Percentiles rank a stretch among this genome's conserved stretches.
These are phyloP conservation scores for Ophiostoma sp. DNA, from an alignment of 2,329 filamentous ascomycete species.

Conservation along the genomic window DNA sequence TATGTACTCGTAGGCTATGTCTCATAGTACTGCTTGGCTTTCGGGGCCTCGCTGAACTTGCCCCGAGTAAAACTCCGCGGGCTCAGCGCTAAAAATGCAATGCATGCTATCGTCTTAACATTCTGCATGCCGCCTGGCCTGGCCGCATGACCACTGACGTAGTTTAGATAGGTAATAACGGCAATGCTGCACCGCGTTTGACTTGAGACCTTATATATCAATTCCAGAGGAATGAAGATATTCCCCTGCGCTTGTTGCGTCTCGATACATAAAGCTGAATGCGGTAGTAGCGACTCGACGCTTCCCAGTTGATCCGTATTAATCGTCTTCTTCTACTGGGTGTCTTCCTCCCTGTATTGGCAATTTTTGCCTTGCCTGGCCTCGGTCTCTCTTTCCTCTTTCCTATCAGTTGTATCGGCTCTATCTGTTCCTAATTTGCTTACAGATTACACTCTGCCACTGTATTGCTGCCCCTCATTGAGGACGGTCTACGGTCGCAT, in stretches of 20 bases:
- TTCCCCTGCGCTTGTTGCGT: not conserved
- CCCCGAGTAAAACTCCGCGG: conserved; percentile 25
- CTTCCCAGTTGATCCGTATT: not conserved
- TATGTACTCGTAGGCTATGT: not conserved
- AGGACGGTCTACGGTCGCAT: not conserved
- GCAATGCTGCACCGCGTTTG: not conserved
- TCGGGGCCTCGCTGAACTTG: conserved; percentile 20
- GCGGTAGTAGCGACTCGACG: conserved; percentile 4
- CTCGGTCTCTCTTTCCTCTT: not conserved
- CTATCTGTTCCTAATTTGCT: not conserved
- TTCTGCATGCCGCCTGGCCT: not conserved
- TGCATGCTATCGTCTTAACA: not conserved
- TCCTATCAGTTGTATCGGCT: not conserved
- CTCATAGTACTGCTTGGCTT: conserved; percentile 11
- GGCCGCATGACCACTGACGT: conserved; percentile 4
- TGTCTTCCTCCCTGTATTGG: conserved; percentile 15
- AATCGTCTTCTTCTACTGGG: not conserved
- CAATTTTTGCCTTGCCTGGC: conserved; percentile 3
- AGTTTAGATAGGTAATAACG: not conserved
- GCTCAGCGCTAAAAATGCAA: not conserved
- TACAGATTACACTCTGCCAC: not conserved
- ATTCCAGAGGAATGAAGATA: not conserved
- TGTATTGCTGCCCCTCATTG: not conserved
- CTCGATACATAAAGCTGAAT: not conserved
- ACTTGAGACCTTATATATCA: not conserved